Evolutionary conservation across 257 asterid genomes (phyloP).

Genomic region (Solanum infundibuliforme): DNA sequence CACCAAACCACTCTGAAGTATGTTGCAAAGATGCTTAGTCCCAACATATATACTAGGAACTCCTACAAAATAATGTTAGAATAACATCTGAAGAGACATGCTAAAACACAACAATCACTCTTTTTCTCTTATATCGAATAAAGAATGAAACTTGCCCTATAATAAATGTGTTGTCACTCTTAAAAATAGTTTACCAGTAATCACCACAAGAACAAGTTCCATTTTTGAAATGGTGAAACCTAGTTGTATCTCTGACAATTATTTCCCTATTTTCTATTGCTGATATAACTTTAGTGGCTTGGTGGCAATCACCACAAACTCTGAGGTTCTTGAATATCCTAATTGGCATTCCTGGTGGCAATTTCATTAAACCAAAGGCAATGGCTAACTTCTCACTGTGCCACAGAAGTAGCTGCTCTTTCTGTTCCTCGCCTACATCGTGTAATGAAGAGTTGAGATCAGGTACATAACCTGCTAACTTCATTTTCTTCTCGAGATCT

Average conservation of each 20-base stretch:
- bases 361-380: conserved; percentile 45
- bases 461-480: conserved; percentile 60
- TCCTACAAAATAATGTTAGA: neutral
- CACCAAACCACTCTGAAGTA: too few species aligned
- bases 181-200: conserved; percentile 44
- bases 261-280: conserved; percentile 55
- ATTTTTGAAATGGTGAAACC: conserved; percentile 65
- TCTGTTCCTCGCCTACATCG: conserved; percentile 61
- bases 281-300: conserved; percentile 53
- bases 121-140: neutral
- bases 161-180: neutral
- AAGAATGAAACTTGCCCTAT: neutral
- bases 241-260: conserved; percentile 56
- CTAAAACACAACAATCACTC: neutral
- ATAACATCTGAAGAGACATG: neutral
- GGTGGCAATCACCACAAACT: conserved; percentile 70
- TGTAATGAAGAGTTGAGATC: conserved; percentile 56
- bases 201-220: conserved; percentile 75
- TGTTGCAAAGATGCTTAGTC: neutral
- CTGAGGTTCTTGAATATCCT: conserved; percentile 67
- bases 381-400: conserved; percentile 84
- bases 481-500: conserved; percentile 66
- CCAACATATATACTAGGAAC: neutral
- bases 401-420: conserved; percentile 50
- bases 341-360: conserved; percentile 30